phyloP scores from a whole-genome alignment of 2,329 filamentous ascomycete genomes.

The Aspergillus sp. region DNA sequence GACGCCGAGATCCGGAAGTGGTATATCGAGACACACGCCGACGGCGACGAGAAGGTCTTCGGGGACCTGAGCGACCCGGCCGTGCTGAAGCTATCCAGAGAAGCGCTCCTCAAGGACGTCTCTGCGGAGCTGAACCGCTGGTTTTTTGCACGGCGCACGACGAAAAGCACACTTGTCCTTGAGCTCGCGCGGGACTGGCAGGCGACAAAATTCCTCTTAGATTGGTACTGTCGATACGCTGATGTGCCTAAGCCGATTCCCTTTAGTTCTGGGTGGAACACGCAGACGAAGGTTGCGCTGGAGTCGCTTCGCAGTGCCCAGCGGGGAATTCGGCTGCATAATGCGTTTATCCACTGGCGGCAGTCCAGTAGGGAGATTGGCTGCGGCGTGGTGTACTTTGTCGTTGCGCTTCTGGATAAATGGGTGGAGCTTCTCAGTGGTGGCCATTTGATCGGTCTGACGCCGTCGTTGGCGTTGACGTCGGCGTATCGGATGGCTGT shows the following conservation, averaged over 20 bases:
- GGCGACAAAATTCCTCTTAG: slow-evolving; percentile 54
- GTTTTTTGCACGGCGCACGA: slow-evolving; percentile 44
- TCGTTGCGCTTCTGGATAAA: slow-evolving; percentile 57
- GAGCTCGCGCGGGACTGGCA: slow-evolving; percentile 54
- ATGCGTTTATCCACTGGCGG: slow-evolving; percentile 60
- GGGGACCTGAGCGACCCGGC: slow-evolving; percentile 50
- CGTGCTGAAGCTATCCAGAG: slow-evolving; percentile 49
- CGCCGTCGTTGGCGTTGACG: slow-evolving; percentile 33
- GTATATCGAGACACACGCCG: slow-evolving; percentile 36
- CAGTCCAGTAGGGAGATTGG: slow-evolving; percentile 56
- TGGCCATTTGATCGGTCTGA: slow-evolving; percentile 42
- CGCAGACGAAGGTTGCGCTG: slow-evolving; percentile 56
- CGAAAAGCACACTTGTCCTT: slow-evolving; percentile 47
- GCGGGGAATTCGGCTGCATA: slow-evolving; percentile 57
- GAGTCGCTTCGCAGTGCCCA: slow-evolving; percentile 54
- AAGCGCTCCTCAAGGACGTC: slow-evolving; percentile 48
- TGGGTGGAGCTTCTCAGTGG: slow-evolving; percentile 54
- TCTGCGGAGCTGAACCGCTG: slow-evolving; percentile 44
- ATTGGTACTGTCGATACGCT: slow-evolving; percentile 53
- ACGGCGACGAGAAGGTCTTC: slow-evolving; percentile 41
- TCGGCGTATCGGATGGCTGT: slow-evolving; percentile 47
- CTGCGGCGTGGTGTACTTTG: slow-evolving; percentile 55
- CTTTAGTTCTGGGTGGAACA: slow-evolving; percentile 59
- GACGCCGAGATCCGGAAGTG: slow-evolving; percentile 42
- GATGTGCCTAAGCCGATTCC: slow-evolving; percentile 52